phyloP scores from a whole-genome alignment of 2,329 filamentous ascomycete genomes.

The Colletotrichum endophyticum region DNA sequence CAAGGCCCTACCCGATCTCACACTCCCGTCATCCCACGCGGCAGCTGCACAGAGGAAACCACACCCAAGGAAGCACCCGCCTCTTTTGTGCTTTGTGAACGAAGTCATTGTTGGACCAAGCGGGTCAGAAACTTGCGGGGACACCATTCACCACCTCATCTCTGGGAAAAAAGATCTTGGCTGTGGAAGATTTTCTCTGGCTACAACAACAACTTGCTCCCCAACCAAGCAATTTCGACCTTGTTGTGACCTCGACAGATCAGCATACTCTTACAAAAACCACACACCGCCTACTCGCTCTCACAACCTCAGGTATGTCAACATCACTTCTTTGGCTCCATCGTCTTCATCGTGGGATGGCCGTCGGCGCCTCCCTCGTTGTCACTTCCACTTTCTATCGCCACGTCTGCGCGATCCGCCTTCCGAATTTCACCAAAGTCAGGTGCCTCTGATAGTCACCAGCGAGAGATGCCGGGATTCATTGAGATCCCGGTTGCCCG shows the following conservation, averaged over 20 bases:
- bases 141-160: background rate
- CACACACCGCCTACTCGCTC: background rate
- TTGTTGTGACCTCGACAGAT: background rate
- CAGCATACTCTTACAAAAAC: background rate
- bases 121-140: background rate
- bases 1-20: background rate
- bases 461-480: background rate
- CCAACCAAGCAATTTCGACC: background rate
- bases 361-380: background rate
- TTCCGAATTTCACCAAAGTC: background rate
- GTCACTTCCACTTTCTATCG: background rate
- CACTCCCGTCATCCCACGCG: background rate
- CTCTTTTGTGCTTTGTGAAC: background rate
- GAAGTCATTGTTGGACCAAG: background rate
- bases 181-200: background rate
- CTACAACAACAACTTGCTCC: background rate
- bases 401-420: background rate
- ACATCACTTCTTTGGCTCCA: background rate
- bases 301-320: background rate
- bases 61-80: background rate
- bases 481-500: background rate
- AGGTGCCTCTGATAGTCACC: background rate
- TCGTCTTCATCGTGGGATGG: background rate
- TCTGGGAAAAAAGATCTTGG: background rate
- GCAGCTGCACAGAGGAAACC: background rate